phyloP scores from a whole-genome alignment of 371 early-diverging fungal species.

The Lichtheimia ramosa region DNA sequence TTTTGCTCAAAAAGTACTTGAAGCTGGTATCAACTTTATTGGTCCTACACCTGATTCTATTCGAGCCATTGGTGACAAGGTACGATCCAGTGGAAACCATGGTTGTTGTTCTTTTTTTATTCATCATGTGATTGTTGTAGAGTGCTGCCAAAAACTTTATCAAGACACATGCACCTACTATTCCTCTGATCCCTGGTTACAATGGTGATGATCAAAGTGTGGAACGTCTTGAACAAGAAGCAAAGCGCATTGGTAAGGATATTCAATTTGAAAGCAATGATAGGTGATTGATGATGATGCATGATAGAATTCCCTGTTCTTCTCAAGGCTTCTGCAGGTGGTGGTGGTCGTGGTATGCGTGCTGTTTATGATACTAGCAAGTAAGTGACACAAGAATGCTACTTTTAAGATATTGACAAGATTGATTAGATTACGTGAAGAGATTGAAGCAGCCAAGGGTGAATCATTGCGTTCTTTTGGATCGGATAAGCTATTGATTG shows the following conservation, averaged over 20 bases:
- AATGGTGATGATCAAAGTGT: conserved; percentile 77
- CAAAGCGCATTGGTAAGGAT: conserved; percentile 48
- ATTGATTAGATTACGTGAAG: conserved; percentile 16
- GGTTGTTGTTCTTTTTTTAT: neutral
- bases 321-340: conserved; percentile 89
- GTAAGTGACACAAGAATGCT: conserved; percentile 19
- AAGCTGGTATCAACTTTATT: conserved; percentile 74
- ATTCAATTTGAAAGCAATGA: neutral
- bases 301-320: conserved; percentile 80
- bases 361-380: conserved; percentile 50
- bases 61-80: conserved; percentile 94
- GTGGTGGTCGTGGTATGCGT: conserved; percentile 94
- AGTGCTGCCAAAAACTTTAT: conserved; percentile 75
- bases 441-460: conserved; percentile 69
- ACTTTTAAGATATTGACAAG: too few relatives aligned
- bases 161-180: conserved; percentile 60
- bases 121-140: conserved; percentile 11
- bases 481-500: conserved; percentile 86
- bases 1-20: conserved; percentile 71
- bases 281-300: neutral
- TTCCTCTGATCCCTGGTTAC: conserved; percentile 90
- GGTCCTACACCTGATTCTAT: conserved; percentile 81
- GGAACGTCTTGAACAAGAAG: conserved; percentile 51
- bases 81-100: conserved; percentile 26
- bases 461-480: conserved; percentile 91